Evolutionary conservation across 192 early-diverging fungal genomes (phyloP).

Genomic region (Backusella parvicylindrica): DNA sequence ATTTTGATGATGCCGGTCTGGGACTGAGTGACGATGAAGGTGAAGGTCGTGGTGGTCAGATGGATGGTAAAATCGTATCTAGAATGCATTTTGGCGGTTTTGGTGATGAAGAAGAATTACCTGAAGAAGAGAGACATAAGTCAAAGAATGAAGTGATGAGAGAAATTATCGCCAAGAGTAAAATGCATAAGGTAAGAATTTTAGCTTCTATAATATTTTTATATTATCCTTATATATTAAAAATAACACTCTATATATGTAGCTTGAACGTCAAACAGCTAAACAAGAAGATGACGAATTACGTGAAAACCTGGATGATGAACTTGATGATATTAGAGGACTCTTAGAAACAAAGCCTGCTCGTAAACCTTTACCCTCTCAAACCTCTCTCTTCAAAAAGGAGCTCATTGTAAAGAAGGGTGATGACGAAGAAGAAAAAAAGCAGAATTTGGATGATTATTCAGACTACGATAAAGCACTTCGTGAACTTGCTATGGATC

Average conservation of each 20-base stretch:
- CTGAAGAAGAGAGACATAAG: conserved; percentile 47
- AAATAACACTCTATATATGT: neutral
- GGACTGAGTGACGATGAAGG: conserved; percentile 58
- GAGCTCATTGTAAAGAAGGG: conserved; percentile 7
- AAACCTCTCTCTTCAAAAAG: conserved; percentile 31
- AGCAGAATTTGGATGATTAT: conserved; percentile 40
- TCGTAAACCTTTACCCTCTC: conserved; percentile 40
- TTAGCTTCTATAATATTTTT: neutral
- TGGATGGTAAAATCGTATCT: conserved; percentile 69
- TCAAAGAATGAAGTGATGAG: conserved; percentile 95
- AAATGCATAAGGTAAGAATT: conserved; percentile 71
- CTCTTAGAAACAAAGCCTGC: conserved; percentile 56
- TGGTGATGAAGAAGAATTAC: conserved; percentile 43
- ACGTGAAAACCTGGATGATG: conserved; percentile 82
- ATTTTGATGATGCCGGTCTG: conserved; percentile 71
- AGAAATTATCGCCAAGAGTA: conserved; percentile 97
- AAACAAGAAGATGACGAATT: conserved; percentile 85
- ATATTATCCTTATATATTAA: neutral
- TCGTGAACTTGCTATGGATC: conserved; percentile 78
- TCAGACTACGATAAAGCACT: conserved; percentile 83
- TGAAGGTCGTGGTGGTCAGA: conserved; percentile 51
- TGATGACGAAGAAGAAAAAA: conserved; percentile 19
- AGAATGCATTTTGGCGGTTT: conserved; percentile 90
- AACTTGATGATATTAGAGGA: conserved; percentile 78
- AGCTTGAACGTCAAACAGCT: conserved; percentile 80